Base-by-base conservation (phyloP, 208 protist genomes). In the Tritrichomonas foetus region DNA sequence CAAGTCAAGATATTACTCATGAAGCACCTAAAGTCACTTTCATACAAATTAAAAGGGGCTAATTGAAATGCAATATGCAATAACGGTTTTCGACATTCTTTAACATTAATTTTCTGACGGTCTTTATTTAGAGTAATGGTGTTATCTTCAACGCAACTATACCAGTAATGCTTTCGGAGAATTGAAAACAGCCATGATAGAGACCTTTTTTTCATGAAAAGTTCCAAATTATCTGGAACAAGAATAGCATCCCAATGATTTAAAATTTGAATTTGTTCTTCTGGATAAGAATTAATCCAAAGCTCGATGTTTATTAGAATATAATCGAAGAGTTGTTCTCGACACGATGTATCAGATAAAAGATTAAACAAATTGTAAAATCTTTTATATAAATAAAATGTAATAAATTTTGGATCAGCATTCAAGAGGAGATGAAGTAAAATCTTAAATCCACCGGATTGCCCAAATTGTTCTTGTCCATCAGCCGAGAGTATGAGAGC, bases 251-350 rank as follows among this genome's bases (percentile, higher is more conserved):
- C 41, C 78, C 78, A 89, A 50, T 89, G 78, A 8, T 39, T 53
- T 11, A 89, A 14, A 16, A 89, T 89, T 53, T 47, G 25, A 33
- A 53, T 0, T 16, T 89, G 78, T 39, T 57, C 47, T 57, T 53
- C 22, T 39, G 78, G n/a, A 39, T 14, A 9, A 27, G 47, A 3
- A 39, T 61, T 61, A 27, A 89, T 57, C 78, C 78, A 89, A 39
- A 89, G 25, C 1, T 89, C 78, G 22, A 89, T 57, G 27, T 89
- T 89, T 47, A 89, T 89, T 30, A 89, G 57, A 5, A 89, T 89
- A 39, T 89, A 27, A 16, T 53, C 11, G n/a, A 41, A 89, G 11
- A 89, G 30, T 39, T 44, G 47, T 2, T 39, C 41, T 89, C 39
- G 41, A 39, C 14, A 16, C 1, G 13, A 57, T 9, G 33, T 33